Evolutionary conservation across 768 basidiomycete species (phyloP).

Genomic region (Collybiopsis luxurians): DNA sequence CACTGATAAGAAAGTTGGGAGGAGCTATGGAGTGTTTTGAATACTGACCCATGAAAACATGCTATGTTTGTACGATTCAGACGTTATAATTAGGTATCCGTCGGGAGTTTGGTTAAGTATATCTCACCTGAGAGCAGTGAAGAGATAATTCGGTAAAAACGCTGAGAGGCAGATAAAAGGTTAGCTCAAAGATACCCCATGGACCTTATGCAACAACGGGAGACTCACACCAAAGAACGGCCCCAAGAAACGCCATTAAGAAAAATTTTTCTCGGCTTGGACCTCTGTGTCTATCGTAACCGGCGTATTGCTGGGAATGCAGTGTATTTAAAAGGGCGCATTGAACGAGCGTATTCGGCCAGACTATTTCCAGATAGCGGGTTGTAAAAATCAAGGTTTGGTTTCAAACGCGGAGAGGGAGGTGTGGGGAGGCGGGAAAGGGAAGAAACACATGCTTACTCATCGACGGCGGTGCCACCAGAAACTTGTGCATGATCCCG

Average conservation of each 20-base stretch:
- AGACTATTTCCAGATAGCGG: slow-evolving; percentile 49
- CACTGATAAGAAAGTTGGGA: neutral
- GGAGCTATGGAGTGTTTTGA: too few species aligned
- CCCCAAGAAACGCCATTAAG: slow-evolving; percentile 52
- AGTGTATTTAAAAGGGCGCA: slow-evolving; percentile 77
- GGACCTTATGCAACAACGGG: too few species aligned
- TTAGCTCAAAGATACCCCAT: too few species aligned
- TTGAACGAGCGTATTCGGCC: slow-evolving; percentile 68
- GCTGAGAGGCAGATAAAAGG: slow-evolving; percentile 3
- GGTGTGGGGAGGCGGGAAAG: neutral
- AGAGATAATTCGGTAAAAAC: slow-evolving; percentile 9
- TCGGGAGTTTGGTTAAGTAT: too few species aligned
- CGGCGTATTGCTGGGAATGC: slow-evolving; percentile 65
- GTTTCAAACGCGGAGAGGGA: too few species aligned
- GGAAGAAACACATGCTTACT: slow-evolving; percentile 16
- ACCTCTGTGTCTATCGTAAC: slow-evolving; percentile 57
- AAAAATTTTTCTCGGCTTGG: slow-evolving; percentile 73
- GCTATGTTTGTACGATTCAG: slow-evolving; percentile 20
- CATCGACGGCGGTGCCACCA: slow-evolving; percentile 62
- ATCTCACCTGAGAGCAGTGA: slow-evolving; percentile 49
- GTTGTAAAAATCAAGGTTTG: too few species aligned
- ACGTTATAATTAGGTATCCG: neutral
- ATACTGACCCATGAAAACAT: slow-evolving; percentile 46
- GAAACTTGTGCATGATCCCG: slow-evolving; percentile 67
- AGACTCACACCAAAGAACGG: slow-evolving; percentile 56